Evolutionary conservation across 1,139 yeast genomes (phyloP).

Genomic region (Geotrichum restrictum): DNA sequence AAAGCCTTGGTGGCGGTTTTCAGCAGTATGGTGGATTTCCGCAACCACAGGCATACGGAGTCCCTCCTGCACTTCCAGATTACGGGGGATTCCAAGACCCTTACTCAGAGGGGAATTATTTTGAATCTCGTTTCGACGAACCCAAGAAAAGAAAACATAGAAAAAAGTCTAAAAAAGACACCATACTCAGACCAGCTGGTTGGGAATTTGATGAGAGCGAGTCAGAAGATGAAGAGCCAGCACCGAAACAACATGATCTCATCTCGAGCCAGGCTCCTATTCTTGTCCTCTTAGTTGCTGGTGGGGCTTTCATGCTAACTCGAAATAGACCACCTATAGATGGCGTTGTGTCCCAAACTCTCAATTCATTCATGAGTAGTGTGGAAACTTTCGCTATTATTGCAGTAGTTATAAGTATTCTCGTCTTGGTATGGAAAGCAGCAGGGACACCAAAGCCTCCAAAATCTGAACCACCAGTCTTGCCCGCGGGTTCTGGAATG

Average conservation of each 20-base stretch:
- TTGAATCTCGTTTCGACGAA: neutral
- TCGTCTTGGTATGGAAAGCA: neutral
- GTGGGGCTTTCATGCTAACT: conserved; percentile 1
- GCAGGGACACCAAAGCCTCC: no score
- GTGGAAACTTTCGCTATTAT: conserved; percentile 3
- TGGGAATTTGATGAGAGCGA: conserved; percentile 1
- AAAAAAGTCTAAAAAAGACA: neutral
- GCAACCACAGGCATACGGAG: neutral
- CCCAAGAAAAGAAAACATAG: neutral
- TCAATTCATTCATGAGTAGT: neutral
- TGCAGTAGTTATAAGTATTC: conserved; percentile 1
- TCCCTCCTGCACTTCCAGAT: neutral
- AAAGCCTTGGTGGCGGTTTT: neutral
- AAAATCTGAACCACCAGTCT: neutral
- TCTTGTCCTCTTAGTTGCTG: conserved; percentile 7
- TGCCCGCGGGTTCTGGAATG: neutral
- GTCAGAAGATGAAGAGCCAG: neutral
- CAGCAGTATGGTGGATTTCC: neutral
- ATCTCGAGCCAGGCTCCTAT: conserved; percentile 8
- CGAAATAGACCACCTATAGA: neutral
- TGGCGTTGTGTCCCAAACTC: neutral
- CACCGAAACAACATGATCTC: neutral
- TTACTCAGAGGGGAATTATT: neutral
- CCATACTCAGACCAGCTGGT: neutral
- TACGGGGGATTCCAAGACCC: neutral